Conservation (phyloP, 441 rosid genomes). For the Aleurites moluccanus region DNA sequence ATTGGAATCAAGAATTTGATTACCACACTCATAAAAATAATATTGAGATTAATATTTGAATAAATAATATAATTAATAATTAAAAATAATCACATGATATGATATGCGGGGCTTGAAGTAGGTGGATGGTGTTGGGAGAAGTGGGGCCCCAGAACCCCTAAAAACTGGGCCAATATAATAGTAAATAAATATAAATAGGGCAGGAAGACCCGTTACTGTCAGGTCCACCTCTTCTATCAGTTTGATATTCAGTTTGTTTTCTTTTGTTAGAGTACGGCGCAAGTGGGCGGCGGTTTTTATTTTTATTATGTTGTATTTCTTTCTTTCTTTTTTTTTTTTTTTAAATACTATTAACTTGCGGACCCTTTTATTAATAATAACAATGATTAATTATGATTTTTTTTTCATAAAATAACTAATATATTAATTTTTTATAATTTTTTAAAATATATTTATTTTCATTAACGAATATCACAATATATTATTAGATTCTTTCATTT, state of each 20-base stretch:
- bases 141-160: constrained; percentile 8
- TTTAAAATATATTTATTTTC: no score
- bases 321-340: no score
- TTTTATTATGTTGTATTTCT: background rate
- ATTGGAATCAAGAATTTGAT: no score
- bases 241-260: constrained; percentile 24
- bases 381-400: no score
- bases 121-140: background rate
- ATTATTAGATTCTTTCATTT: no score
- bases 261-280: constrained; percentile 18
- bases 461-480: no score
- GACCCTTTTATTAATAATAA: no score
- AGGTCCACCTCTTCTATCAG: constrained; percentile 32
- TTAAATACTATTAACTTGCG: no score
- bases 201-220: constrained; percentile 13
- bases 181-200: background rate
- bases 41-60: no score
- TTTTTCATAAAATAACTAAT: no score
- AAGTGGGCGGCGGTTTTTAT: constrained; percentile 19
- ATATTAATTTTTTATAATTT: no score
- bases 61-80: background rate
- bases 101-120: background rate
- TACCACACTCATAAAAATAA: no score
- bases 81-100: background rate
- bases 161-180: background rate